These are phyloP conservation scores for Sisymbrium altissimum DNA, from an alignment of 345 rosid species.

Conservation along the genomic window DNA sequence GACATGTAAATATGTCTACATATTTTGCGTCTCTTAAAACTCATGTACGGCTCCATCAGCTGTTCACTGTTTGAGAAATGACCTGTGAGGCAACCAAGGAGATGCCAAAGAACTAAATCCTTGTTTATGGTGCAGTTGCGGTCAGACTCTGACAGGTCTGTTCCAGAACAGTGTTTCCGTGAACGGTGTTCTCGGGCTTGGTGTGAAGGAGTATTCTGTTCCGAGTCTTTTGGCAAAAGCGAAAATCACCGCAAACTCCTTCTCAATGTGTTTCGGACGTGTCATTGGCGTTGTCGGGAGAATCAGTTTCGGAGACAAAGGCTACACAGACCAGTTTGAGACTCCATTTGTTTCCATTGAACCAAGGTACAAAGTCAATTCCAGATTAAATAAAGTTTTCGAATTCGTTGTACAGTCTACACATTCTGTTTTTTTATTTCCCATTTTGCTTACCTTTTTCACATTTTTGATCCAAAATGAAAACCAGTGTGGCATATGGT, in stretches of 20 bases:
- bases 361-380: slow-evolving; percentile 42
- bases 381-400: neutral
- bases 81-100: too few relatives aligned
- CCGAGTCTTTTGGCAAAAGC: slow-evolving; percentile 74
- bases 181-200: slow-evolving; percentile 93
- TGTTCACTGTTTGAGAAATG: too few relatives aligned
- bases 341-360: slow-evolving; percentile 63
- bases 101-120: slow-evolving; percentile 8
- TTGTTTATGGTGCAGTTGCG: slow-evolving; percentile 57
- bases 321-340: slow-evolving; percentile 67
- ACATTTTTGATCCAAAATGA: slow-evolving; percentile 15
- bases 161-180: slow-evolving; percentile 53
- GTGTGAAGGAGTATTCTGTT: slow-evolving; percentile 64
- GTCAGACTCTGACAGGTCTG: slow-evolving; percentile 77
- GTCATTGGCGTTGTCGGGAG: slow-evolving; percentile 54
- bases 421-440: too few relatives aligned
- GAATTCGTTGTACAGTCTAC: neutral
- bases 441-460: neutral
- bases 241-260: slow-evolving; percentile 66
- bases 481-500: slow-evolving; percentile 59
- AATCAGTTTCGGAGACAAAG: slow-evolving; percentile 88
- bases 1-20: too few relatives aligned
- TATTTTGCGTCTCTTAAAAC: too few relatives aligned
- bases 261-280: slow-evolving; percentile 81
- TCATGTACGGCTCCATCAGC: too few relatives aligned